Base-by-base conservation (phyloP, 768 basidiomycete species). In the Lactifluus rugatus region DNA sequence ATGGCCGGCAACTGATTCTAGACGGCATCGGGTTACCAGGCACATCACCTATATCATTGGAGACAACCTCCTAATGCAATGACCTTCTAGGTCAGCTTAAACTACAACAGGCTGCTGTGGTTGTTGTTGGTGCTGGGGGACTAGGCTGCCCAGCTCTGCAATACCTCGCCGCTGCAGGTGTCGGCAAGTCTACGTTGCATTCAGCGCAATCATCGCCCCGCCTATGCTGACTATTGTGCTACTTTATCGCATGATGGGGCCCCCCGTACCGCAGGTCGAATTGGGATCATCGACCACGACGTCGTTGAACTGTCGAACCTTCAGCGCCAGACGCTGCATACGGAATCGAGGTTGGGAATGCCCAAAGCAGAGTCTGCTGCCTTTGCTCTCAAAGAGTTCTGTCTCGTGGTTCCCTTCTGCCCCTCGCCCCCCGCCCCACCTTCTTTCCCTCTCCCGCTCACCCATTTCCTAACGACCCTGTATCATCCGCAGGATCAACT, bases 1-100 rank as follows among this genome's bases (percentile, higher is more conserved):
- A 97, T 82, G 93, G 95, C 45, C 78, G 96, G 54, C 95, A 99
- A 69, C 95, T 99, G 93, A 92, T 97, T 57, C 73, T 96, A 54
- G 83, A 90, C 57, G 86, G 84, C 17, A 86, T 96, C 68, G 94
- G 94, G 9, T 76, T 97, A 2, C 76, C 81, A 72, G 94, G 94
- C 87, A 56, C 48, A 72, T 58, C 41, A 36, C 4, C 21, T 9
- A 9, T 39, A 17, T 37, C 34, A 34, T 4, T 13, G 13, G 2
- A 36, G 13, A 36, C 9, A 36, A 11, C 34, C 13, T 11, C 13
- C 11, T 36, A 36, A 36, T 31, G 8, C 13, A 36, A 36, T 36
- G 10, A 36, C 17, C 14, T 1, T 6, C 7, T 54, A 94, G 95
- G 89, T 19, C 95, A 98, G 70, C 70, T 93, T 42, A 91, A 85